Evolutionary conservation across 208 protist species (phyloP).

Genomic region (Trypanosoma avium): DNA sequence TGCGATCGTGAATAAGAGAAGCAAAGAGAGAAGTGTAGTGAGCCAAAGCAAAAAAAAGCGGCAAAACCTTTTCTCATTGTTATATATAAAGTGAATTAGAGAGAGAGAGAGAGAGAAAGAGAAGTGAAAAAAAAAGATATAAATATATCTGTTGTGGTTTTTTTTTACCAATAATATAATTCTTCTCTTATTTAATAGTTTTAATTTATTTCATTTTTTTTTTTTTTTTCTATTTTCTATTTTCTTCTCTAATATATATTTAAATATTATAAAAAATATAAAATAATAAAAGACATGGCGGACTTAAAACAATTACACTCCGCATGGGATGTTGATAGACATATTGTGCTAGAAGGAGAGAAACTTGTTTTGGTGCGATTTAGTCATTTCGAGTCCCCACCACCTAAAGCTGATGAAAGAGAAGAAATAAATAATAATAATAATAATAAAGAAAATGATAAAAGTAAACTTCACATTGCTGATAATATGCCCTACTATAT

Average conservation of each 20-base stretch:
- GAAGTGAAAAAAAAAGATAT: slow-evolving; percentile 1
- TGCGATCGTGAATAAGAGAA: too few relatives aligned
- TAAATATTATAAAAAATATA: background rate
- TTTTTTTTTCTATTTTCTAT: background rate
- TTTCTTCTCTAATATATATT: background rate
- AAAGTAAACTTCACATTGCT: slow-evolving; percentile 7
- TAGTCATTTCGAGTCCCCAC: slow-evolving; percentile 51
- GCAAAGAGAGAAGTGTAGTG: too few relatives aligned
- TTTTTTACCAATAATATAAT: slow-evolving; percentile 6
- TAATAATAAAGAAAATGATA: slow-evolving; percentile 46
- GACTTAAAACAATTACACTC: slow-evolving; percentile 50
- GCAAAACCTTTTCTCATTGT: background rate
- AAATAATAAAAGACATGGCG: slow-evolving; percentile 15
- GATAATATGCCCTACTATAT: slow-evolving; percentile 57
- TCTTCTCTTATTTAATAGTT: background rate
- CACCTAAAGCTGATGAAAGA: too few relatives aligned
- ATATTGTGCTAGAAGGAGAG: slow-evolving; percentile 82
- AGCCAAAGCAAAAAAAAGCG: too few relatives aligned
- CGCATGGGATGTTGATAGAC: slow-evolving; percentile 87
- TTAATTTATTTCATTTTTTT: background rate
- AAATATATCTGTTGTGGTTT: slow-evolving; percentile 9
- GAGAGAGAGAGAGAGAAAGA: background rate
- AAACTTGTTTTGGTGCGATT: slow-evolving; percentile 81
- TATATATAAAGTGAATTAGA: background rate
- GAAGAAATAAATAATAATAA: slow-evolving; percentile 79